Evolutionary conservation across 1,284 basidiomycete genomes (phyloP), one percentile per base, ranked within the genome.

Genomic region (Mycosarcoma maydis): DNA sequence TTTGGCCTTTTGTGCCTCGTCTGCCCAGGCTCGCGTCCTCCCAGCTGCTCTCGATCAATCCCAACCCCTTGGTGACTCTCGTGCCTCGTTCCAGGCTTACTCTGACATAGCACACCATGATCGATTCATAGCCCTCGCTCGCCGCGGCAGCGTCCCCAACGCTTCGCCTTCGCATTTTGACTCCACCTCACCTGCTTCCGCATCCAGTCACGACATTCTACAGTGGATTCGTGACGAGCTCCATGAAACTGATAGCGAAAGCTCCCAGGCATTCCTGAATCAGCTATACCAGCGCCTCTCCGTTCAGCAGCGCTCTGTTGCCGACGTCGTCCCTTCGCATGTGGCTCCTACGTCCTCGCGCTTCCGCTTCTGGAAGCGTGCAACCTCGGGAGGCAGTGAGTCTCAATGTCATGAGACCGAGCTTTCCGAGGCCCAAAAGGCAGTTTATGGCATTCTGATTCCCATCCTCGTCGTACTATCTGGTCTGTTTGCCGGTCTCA

Each of bases 401-500:
- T 33, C 19, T 3, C 16, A 41, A 10, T 61, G 58, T 29, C 27
- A 40, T 30, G 54, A 69, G 40, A 58, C 47, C n/a, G 10, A 49
- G 33, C 57, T 74, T 3, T 53, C 58, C 9, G 11, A 46, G 2
- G 55, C 39, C 1, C 61, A 75, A 33, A 78, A 78, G 52, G 69
- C 54, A 19, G 62, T 46, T 32, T 81, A 74, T 24, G 78, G 65
- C 30, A 54, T 76, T 71, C 87, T 84, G 71, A 86, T 87, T 30
- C 87, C 87, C 22, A 76, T 87, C 22, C 84, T 87, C 32, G 87
- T 88, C 37, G 62, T 85, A 8, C 72, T 87, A 34, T 86, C 85
- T 13, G 87, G 87, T 55, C 77, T 87, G 8, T 88, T 90, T 85
- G 89, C 89, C 75, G 89, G 88, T 81, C 84, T 92, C 70, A 92